Evolutionary conservation across 73 alveolate genomes (phyloP).

Genomic region (Breviolum minutum): DNA sequence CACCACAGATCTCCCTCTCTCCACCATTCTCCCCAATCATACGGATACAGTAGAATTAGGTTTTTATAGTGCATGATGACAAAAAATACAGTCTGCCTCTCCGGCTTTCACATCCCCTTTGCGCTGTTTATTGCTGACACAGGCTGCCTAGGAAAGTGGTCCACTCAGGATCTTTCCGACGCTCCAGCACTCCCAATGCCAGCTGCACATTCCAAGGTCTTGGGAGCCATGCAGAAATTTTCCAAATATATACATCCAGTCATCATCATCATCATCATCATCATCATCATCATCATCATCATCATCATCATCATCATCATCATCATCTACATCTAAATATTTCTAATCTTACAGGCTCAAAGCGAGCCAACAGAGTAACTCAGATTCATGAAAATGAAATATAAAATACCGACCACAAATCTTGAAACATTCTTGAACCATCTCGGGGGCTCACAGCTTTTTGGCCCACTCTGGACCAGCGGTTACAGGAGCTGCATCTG

Average conservation of each 20-base stretch:
- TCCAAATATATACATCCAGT: too few relatives aligned
- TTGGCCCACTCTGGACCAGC: constrained; percentile 87
- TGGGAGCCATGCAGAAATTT: neutral
- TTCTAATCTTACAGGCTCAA: neutral
- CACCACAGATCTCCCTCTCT: too few relatives aligned
- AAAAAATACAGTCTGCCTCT: too few relatives aligned
- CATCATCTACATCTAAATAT: neutral
- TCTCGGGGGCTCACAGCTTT: neutral
- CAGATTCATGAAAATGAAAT: too few relatives aligned
- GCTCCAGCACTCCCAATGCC: constrained; percentile 85
- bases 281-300: too few relatives aligned
- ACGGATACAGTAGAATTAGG: too few relatives aligned
- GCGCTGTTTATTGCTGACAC: neutral
- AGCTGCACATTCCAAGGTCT: constrained; percentile 95
- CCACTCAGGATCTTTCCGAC: constrained; percentile 64
- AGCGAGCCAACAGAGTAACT: neutral
- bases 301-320: too few relatives aligned
- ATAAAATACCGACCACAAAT: too few relatives aligned
- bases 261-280: too few relatives aligned
- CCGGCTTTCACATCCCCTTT: neutral
- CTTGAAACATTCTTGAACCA: too few relatives aligned
- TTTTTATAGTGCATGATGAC: too few relatives aligned
- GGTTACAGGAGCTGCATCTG: constrained; percentile 12
- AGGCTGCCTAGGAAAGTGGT: constrained; percentile 12
- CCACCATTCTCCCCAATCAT: too few relatives aligned